phyloP scores from a whole-genome alignment of 1,139 yeast species.

The Torulaspora pretoriensis region DNA sequence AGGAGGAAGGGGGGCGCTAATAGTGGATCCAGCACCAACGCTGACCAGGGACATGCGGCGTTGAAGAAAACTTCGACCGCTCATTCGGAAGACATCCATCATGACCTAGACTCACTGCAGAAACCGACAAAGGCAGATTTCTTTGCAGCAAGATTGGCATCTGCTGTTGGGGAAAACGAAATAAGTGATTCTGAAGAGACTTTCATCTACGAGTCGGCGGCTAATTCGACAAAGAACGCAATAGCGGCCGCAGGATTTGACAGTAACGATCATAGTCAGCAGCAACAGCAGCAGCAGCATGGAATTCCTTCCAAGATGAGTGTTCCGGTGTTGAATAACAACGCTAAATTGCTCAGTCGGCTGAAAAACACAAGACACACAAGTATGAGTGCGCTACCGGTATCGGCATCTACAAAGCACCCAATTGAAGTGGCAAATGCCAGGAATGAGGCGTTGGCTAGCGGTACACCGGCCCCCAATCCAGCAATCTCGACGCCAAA shows the following conservation, averaged over 20 bases:
- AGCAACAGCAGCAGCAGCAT: constrained; percentile 13
- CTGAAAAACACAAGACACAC: constrained; percentile 35
- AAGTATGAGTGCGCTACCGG: constrained; percentile 32
- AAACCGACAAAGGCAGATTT: constrained; percentile 70
- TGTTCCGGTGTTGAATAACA: constrained; percentile 32
- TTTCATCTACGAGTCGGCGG: constrained; percentile 73
- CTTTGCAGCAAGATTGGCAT: constrained; percentile 89
- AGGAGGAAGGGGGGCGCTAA: neutral
- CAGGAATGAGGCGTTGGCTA: neutral
- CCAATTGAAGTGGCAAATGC: neutral
- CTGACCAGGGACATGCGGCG: neutral
- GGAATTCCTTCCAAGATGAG: constrained; percentile 35
- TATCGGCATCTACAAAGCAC: constrained; percentile 7
- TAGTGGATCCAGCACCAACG: constrained; percentile 2
- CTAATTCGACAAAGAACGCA: constrained; percentile 39
- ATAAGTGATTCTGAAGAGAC: constrained; percentile 89
- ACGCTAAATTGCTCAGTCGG: constrained; percentile 31
- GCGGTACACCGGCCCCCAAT: neutral
- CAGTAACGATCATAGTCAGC: constrained; percentile 9
- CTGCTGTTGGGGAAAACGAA: constrained; percentile 88
- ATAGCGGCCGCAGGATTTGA: constrained; percentile 16
- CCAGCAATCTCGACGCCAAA: constrained; percentile 8
- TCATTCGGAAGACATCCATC: constrained; percentile 6
- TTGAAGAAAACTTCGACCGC: constrained; percentile 4
- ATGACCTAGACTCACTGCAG: constrained; percentile 13